A percentile compares a stretch with the other conserved stretches of the same genome.
Evolutionary conservation across 1,284 basidiomycete genomes (phyloP).

Genomic region (Amylostereum areolatum): DNA sequence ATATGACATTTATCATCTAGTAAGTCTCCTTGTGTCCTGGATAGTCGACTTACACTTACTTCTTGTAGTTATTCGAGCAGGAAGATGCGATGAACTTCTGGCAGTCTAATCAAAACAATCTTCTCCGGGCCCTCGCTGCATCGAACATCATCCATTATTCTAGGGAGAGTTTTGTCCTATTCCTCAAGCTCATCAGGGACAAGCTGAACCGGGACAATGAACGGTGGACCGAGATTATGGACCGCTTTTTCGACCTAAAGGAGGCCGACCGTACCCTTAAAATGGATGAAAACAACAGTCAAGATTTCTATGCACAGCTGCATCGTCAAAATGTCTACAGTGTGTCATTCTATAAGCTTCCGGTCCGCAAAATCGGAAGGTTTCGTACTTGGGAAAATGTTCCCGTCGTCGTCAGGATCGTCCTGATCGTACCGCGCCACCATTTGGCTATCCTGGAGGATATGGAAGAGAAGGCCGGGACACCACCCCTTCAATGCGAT

Average conservation of each 20-base stretch:
- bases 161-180: slow-evolving; percentile 34
- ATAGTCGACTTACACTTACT: neutral
- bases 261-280: slow-evolving; percentile 18
- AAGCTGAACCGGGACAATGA: slow-evolving; percentile 19
- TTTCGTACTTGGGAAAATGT: slow-evolving; percentile 23
- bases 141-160: slow-evolving; percentile 34
- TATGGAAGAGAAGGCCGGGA: slow-evolving; percentile 14
- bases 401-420: slow-evolving; percentile 23
- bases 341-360: slow-evolving; percentile 4
- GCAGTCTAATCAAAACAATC: slow-evolving; percentile 14
- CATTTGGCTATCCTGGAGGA: slow-evolving; percentile 18
- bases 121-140: slow-evolving; percentile 13
- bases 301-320: slow-evolving; percentile 29
- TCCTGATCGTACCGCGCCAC: slow-evolving; percentile 27
- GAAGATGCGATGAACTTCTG: slow-evolving; percentile 24
- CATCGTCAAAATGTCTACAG: slow-evolving; percentile 26
- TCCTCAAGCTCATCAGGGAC: slow-evolving; percentile 32
- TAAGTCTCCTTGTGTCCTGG: neutral
- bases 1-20: slow-evolving; percentile 36
- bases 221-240: slow-evolving; percentile 25
- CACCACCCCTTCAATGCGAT: slow-evolving; percentile 24
- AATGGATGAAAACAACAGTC: slow-evolving; percentile 26
- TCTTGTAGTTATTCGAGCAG: slow-evolving; percentile 35
- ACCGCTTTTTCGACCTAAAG: slow-evolving; percentile 20
- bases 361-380: slow-evolving; percentile 12